Percentiles rank a stretch among this genome's conserved stretches.
These are phyloP conservation scores for Terana coerulea DNA, from an alignment of 768 basidiomycete genomes.

Conservation along the genomic window DNA sequence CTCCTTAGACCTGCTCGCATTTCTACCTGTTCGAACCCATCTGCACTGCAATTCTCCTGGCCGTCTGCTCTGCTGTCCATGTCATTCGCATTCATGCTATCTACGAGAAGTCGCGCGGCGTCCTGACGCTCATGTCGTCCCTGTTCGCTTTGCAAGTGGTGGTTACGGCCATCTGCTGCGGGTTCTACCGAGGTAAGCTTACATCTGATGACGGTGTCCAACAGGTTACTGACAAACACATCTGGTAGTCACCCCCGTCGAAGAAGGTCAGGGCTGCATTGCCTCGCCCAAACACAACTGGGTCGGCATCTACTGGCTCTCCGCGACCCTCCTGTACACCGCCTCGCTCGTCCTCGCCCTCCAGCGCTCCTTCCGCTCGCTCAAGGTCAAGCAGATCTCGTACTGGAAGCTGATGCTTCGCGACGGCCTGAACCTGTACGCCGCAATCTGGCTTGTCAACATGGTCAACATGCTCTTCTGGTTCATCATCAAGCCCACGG, in stretches of 20 bases:
- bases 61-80: conserved; percentile 68
- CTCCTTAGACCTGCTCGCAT: conserved; percentile 49
- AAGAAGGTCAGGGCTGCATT: conserved; percentile 79
- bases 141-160: conserved; percentile 68
- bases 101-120: conserved; percentile 56
- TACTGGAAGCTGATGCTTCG: conserved; percentile 89
- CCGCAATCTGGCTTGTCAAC: conserved; percentile 75
- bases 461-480: conserved; percentile 83
- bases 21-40: conserved; percentile 89
- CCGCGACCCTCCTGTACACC: conserved; percentile 69
- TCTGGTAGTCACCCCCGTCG: conserved; percentile 65
- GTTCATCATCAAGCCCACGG: conserved; percentile 75
- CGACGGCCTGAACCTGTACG: conserved; percentile 84
- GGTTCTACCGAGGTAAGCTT: conserved; percentile 68
- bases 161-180: conserved; percentile 70
- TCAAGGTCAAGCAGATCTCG: conserved; percentile 51
- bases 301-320: conserved; percentile 86
- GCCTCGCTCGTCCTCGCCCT: conserved; percentile 63
- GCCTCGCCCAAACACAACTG: conserved; percentile 77
- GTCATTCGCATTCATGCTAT: conserved; percentile 78
- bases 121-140: conserved; percentile 52
- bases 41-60: conserved; percentile 75
- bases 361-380: conserved; percentile 54
- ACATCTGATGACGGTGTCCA: conserved; percentile 5
- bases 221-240: neutral